These are phyloP conservation scores for Leptographium lundbergii DNA, from an alignment of 2,329 filamentous ascomycete species.

Conservation along the genomic window DNA sequence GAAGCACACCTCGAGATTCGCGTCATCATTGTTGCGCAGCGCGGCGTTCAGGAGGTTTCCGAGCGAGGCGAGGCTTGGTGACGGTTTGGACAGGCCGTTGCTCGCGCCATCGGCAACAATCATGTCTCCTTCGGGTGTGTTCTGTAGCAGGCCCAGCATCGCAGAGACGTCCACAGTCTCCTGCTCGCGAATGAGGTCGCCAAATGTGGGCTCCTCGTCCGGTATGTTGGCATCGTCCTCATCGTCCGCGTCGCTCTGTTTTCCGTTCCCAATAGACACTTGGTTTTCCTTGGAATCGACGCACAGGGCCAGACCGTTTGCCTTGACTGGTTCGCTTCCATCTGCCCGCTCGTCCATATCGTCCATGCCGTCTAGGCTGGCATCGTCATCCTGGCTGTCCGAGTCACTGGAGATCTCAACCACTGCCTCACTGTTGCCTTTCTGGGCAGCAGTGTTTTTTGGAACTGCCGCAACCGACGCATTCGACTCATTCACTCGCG, in stretches of 20 bases:
- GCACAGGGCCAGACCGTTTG: not conserved
- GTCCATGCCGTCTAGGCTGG: not conserved
- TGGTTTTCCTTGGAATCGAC: not conserved
- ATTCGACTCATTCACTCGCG: slow-evolving; percentile 44
- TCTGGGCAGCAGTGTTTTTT: slow-evolving; percentile 16
- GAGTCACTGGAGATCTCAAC: slow-evolving; percentile 48
- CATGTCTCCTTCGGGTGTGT: not conserved
- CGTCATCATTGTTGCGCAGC: slow-evolving; percentile 79
- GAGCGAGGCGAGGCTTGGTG: slow-evolving; percentile 40
- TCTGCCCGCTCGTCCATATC: not conserved
- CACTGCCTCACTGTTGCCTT: slow-evolving; percentile 18
- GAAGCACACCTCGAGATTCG: slow-evolving; percentile 85
- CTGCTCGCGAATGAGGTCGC: slow-evolving; percentile 65
- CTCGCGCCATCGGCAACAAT: not conserved
- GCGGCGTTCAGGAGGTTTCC: slow-evolving; percentile 89
- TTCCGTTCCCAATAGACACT: not conserved
- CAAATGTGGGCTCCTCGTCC: slow-evolving; percentile 50
- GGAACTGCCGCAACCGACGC: slow-evolving; percentile 32
- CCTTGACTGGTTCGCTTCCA: not conserved
- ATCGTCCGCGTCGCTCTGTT: not conserved
- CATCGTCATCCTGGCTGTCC: slow-evolving; percentile 12
- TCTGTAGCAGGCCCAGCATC: slow-evolving; percentile 30
- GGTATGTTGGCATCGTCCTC: slow-evolving; percentile 15
- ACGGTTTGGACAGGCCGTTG: slow-evolving; percentile 13
- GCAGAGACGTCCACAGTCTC: slow-evolving; percentile 66